phyloP scores from a whole-genome alignment of 1,139 yeast genomes.

The Hanseniaspora uvarum region DNA sequence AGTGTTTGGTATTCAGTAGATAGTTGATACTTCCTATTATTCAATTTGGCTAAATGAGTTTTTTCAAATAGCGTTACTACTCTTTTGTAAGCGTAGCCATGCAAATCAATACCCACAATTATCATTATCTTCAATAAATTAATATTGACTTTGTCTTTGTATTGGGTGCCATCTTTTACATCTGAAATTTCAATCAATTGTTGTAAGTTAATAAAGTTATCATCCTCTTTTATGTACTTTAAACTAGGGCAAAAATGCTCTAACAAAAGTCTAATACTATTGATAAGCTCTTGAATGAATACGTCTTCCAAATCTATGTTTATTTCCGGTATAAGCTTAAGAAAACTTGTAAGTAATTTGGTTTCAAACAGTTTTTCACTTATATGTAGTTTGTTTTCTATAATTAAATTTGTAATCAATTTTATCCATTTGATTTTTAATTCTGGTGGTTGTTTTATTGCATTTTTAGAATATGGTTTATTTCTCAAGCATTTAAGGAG shows the following conservation, averaged over 20 bases:
- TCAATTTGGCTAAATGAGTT: constrained; percentile 1
- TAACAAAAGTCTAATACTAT: constrained; percentile 3
- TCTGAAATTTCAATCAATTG: not conserved
- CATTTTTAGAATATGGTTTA: too few relatives aligned
- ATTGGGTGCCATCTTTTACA: not conserved
- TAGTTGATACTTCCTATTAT: not conserved
- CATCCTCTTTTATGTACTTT: not conserved
- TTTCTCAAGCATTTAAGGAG: not conserved
- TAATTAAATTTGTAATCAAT: constrained; percentile 5
- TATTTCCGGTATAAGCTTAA: constrained; percentile 11
- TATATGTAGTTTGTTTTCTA: constrained; percentile 9
- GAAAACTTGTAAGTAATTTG: not conserved
- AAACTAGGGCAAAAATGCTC: constrained; percentile 7
- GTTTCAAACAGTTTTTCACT: constrained; percentile 4
- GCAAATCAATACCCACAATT: constrained; percentile 6
- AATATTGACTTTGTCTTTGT: not conserved
- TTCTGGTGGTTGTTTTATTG: not conserved
- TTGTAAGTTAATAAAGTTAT: not conserved
- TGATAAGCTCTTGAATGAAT: constrained; percentile 3
- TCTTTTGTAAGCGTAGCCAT: constrained; percentile 2
- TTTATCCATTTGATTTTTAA: constrained; percentile 7
- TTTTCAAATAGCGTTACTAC: constrained; percentile 7
- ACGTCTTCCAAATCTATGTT: not conserved
- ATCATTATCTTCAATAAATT: constrained; percentile 9
- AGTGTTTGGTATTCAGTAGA: constrained; percentile 3